A percentile compares a stretch with the other conserved stretches of the same genome.
Evolutionary conservation across 305 asterid species (phyloP).

Genomic region (Fraxinus latifolia): DNA sequence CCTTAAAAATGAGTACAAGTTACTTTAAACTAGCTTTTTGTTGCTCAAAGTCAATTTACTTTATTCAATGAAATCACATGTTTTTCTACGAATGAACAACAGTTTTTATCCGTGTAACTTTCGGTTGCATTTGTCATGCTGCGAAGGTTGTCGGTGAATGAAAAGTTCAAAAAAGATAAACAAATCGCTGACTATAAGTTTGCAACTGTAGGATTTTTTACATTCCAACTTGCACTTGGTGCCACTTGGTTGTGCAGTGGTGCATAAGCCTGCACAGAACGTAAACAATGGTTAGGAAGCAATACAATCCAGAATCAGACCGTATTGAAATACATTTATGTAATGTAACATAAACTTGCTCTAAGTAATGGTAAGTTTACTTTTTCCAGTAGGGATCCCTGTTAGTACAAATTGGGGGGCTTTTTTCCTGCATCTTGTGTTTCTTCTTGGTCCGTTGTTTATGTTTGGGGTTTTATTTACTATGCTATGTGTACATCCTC

Average conservation of each 20-base stretch:
- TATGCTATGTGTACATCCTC: too few species aligned
- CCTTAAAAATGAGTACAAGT: neutral
- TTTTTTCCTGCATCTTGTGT: neutral
- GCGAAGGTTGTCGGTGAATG: neutral
- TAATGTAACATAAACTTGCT: neutral
- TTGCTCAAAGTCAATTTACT: neutral
- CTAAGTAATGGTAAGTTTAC: neutral
- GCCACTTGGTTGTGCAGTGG: constrained; percentile 42
- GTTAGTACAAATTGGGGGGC: neutral
- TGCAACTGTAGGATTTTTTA: constrained; percentile 21
- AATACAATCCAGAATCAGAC: neutral
- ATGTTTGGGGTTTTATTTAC: neutral
- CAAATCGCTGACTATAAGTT: constrained; percentile 24
- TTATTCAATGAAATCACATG: neutral
- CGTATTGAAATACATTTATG: neutral
- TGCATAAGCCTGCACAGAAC: constrained; percentile 41
- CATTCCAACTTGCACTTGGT: constrained; percentile 38
- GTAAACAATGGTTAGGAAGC: constrained; percentile 7
- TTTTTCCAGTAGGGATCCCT: neutral
- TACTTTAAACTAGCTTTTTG: neutral
- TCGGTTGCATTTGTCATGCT: neutral
- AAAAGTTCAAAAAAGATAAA: constrained; percentile 9
- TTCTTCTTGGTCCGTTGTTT: neutral
- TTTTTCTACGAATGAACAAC: neutral
- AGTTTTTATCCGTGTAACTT: neutral